Evolutionary conservation across 1,284 basidiomycete genomes (phyloP), one percentile per base, ranked within the genome.

Genomic region (Stereum hirsutum): DNA sequence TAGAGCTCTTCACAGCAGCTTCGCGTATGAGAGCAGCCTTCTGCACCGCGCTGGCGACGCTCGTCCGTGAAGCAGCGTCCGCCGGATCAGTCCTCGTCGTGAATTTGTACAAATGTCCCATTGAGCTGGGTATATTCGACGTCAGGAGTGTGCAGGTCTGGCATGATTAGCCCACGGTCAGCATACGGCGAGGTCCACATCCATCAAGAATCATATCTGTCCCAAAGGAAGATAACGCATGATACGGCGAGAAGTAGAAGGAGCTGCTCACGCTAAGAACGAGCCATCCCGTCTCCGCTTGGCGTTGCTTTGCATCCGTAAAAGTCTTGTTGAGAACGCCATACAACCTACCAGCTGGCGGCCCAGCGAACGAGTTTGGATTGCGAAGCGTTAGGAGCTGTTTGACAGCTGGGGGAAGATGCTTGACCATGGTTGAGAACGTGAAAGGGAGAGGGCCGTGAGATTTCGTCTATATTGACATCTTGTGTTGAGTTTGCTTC

Each of bases 1-100:
- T 89, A 57, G 86, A 82, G 55, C 89, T 93, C 68, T 99, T 98
- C 59, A 99, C 61, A 4, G 91, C 91, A 7, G 87, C 80, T 68
- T 99, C 95, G 41, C 95, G 78, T 79, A 98, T 93, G 53, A 93
- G 62, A 49, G 79, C 85, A 51, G 88, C 89, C 53, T 75, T 81
- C 58, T 75, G 74, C 49, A 83, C 68, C 42, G 75, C 74, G 41
- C 72, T 70, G 48, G 69, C 55, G 46, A 78, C 52, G 51, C 65
- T 68, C 34, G 58, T 60, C 46, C 65, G 62, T 51, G 71, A 66
- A 51, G 58, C 57, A 21, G 59, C 60, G 46, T 71, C 63, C 49
- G 61, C 61, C 35, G 69, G 57, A 43, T 75, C 65, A 38, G 65
- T 60, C 49, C 75, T 69, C 5, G 84, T 78, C 38, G 78, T 75